Evolutionary conservation across 78 protist species (phyloP).

Genomic region (Polysphondylium violaceum): DNA sequence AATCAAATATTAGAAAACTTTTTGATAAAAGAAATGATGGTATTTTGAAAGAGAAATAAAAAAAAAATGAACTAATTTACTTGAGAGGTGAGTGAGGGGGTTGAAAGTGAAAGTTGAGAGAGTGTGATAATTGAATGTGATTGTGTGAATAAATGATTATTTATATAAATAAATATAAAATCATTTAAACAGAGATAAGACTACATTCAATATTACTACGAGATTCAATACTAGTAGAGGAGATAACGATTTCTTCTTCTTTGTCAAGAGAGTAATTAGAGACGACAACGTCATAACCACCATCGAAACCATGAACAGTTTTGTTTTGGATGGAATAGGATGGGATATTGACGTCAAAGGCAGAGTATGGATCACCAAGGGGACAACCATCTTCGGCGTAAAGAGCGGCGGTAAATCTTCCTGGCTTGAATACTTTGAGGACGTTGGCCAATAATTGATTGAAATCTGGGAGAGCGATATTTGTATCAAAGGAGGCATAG

Average conservation of each 20-base stretch:
- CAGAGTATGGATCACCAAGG: conserved; percentile 51
- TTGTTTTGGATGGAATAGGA: conserved; percentile 43
- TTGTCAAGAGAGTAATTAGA: conserved; percentile 14
- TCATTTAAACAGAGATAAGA: not conserved
- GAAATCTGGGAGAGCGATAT: conserved; percentile 35
- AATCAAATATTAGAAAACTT: too few species aligned
- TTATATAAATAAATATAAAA: too few species aligned
- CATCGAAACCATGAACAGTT: conserved; percentile 76
- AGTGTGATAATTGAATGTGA: too few species aligned
- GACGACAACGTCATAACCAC: conserved; percentile 77
- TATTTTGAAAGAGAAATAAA: too few species aligned
- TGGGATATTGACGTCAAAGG: conserved; percentile 15
- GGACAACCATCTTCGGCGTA: conserved; percentile 75
- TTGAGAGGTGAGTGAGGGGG: too few species aligned
- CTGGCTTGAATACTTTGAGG: conserved; percentile 75
- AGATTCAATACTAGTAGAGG: not conserved
- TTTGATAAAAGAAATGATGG: too few species aligned
- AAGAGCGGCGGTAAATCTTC: conserved; percentile 69
- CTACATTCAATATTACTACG: conserved; percentile 9
- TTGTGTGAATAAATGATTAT: too few species aligned
- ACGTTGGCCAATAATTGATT: conserved; percentile 59
- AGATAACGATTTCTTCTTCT: not conserved
- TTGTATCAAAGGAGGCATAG: conserved; percentile 83
- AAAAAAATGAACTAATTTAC: too few species aligned
- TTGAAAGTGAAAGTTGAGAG: too few species aligned